These are phyloP conservation scores for Rhodotorula sp. DNA, from an alignment of 1,284 basidiomycete genomes.

Conservation along the genomic window DNA sequence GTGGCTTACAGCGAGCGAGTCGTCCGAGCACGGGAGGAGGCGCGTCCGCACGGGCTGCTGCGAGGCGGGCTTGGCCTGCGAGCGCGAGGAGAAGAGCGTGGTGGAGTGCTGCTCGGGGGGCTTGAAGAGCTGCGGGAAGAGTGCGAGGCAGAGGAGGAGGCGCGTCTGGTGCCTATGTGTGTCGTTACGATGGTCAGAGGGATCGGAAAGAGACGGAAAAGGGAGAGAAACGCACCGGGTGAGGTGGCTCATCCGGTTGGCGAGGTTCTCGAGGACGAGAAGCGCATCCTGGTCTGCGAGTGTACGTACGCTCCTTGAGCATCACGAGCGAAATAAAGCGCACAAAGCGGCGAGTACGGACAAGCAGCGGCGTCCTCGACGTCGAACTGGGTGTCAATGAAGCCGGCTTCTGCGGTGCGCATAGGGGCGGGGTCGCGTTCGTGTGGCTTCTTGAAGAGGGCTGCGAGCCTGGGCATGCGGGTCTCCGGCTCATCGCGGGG, in stretches of 20 bases:
- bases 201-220: neutral
- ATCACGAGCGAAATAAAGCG: accelerated
- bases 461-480: neutral
- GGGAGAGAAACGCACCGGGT: neutral
- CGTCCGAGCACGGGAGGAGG: slow-evolving; percentile 6
- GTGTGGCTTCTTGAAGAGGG: slow-evolving; percentile 4
- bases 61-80: neutral
- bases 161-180: slow-evolving; percentile 20
- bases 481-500: neutral
- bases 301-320: accelerated
- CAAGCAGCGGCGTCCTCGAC: slow-evolving; percentile 15
- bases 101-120: slow-evolving; percentile 6
- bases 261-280: slow-evolving; percentile 2
- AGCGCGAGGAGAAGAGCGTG: neutral
- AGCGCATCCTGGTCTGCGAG: slow-evolving; percentile 7
- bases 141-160: slow-evolving; percentile 21
- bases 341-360: neutral
- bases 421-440: slow-evolving; percentile 7
- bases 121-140: slow-evolving; percentile 30
- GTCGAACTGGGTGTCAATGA: slow-evolving; percentile 15
- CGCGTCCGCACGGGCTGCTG: neutral
- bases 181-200: neutral
- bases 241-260: slow-evolving; percentile 12
- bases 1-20: slow-evolving; percentile 18
- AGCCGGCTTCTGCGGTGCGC: neutral